Evolutionary conservation across 257 asterid genomes (phyloP).

Genomic region (Solanum dulcamara): DNA sequence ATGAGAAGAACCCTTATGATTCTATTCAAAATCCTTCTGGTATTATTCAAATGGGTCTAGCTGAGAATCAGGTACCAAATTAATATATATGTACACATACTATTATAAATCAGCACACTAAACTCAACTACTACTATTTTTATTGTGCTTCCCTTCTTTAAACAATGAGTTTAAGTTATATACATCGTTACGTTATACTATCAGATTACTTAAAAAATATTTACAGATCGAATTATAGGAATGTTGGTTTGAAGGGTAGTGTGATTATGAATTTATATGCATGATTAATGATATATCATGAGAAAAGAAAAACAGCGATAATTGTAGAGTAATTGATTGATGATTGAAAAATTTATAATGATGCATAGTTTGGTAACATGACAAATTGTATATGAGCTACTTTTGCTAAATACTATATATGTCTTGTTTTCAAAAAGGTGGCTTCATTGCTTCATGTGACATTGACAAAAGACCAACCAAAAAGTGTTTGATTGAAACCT

Average conservation of each 20-base stretch:
- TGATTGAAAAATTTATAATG: not conserved
- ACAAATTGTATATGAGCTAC: not conserved
- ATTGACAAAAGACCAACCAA: not conserved
- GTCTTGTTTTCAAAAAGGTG: not conserved
- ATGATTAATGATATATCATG: not conserved
- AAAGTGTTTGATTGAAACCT: not conserved
- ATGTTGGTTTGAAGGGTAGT: not conserved
- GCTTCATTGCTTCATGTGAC: not conserved
- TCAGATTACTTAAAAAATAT: no score
- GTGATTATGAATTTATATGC: not conserved
- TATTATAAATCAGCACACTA: not conserved
- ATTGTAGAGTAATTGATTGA: not conserved
- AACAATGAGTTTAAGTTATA: no score
- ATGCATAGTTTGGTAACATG: not conserved
- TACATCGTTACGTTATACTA: no score
- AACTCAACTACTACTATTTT: not conserved
- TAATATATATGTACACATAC: not conserved
- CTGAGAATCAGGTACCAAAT: conserved; percentile 25
- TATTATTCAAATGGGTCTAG: conserved; percentile 33
- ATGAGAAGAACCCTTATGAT: conserved; percentile 23
- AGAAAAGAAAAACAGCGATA: not conserved
- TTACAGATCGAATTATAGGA: no score
- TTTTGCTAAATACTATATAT: not conserved
- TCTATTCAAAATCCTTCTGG: conserved; percentile 21
- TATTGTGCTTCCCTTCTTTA: no score